Evolutionary conservation across 2,329 filamentous ascomycete species (phyloP), one percentile per base, ranked within the genome.

Genomic region (Cladosporium sp.): DNA sequence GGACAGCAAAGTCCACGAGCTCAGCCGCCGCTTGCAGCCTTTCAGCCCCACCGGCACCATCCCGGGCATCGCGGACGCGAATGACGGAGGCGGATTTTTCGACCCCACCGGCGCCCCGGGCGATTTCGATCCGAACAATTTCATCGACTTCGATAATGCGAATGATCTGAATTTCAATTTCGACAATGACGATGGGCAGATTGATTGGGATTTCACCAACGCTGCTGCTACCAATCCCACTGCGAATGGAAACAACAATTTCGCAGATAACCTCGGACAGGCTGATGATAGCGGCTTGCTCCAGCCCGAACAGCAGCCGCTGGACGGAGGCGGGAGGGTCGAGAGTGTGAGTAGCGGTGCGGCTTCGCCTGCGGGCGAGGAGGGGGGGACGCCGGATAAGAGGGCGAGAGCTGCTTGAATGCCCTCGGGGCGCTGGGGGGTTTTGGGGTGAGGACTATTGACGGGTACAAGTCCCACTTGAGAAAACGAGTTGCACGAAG

Each of bases 31-130:
- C 13, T 77, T 96, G 7, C 84, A 87, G 6, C 90, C 90, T 0
- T 76, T 95, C 11, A 91, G 85, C 61, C 90, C 90, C 0, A 88
- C 82, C 0, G 89, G 89, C 4, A 79, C 80, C 13, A 88, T 95
- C 30, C 87, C 89, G 1, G 88, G 88, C 4, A 68, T 93, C 4
- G 39, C 55, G 32, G 60, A 58, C 29, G 69, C 72, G 32, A 70
- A 71, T 43, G 66, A 65, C 13, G 52, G 52, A 2, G 57, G 54
- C 12, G 67, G 61, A 30, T 55, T 53, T 19, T 64, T 77, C 2
- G 65, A 68, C 8, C 66, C 69, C 6, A 64, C 67, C 1, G 61
- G 65, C 13, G 69, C 66, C 20, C 57, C 61, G 2, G 61, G 58
- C 43, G 70, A 73, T 43, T 70, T 82, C 32, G 79, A 83, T 54